Percentiles rank a stretch among this genome's conserved stretches.
Conservation (phyloP, 345 rosid species). For the Raphanus sativus region DNA sequence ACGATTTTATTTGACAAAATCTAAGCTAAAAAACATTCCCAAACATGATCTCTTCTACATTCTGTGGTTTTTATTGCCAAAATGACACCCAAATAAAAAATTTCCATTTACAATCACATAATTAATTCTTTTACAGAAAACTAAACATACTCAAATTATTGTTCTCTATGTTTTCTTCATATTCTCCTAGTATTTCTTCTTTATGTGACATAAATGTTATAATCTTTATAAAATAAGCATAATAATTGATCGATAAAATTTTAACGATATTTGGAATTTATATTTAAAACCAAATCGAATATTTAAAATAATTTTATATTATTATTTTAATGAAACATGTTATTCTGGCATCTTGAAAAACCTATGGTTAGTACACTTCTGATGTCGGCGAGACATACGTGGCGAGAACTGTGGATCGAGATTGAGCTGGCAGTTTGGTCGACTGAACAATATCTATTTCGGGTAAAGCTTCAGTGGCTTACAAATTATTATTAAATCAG, state of each 20-base stretch:
- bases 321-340: neutral
- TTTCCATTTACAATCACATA: neutral
- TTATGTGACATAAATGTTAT: neutral
- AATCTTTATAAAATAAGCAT: neutral
- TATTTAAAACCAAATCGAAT: neutral
- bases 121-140: neutral
- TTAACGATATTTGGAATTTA: neutral
- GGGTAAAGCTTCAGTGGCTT: slow-evolving; percentile 17
- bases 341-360: slow-evolving; percentile 5
- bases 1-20: neutral
- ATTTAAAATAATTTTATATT: neutral
- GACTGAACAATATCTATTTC: slow-evolving; percentile 19
- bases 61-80: neutral
- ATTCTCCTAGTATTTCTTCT: neutral
- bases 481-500: slow-evolving; percentile 14
- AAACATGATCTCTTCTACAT: neutral
- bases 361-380: slow-evolving; percentile 26
- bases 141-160: neutral
- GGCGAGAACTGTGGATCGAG: slow-evolving; percentile 24
- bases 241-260: neutral
- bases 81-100: neutral
- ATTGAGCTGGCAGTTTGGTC: slow-evolving; percentile 28
- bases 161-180: neutral
- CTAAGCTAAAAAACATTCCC: slow-evolving; percentile 6
- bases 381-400: slow-evolving; percentile 32